A percentile compares a stretch with the other conserved stretches of the same genome.
These are phyloP conservation scores for Monoraphidium neglectum DNA, from an alignment of 139 green algal genomes.

Conservation along the genomic window DNA sequence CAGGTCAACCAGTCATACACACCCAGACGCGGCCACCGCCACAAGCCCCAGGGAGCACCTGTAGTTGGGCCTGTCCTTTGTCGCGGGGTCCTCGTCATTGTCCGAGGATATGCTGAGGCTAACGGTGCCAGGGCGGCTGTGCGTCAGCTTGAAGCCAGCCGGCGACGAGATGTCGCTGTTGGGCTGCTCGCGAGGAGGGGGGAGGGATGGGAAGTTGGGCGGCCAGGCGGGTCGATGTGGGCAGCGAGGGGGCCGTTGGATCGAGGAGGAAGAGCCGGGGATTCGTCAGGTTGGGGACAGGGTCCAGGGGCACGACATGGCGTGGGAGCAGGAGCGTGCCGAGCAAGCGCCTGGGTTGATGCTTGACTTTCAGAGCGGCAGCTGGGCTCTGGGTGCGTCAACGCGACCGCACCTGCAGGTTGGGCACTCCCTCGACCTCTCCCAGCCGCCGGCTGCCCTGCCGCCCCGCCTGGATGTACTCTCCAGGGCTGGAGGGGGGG, in stretches of 20 bases:
- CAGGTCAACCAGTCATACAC: too few species aligned
- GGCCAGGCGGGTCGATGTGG: background rate
- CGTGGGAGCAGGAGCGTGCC: too few species aligned
- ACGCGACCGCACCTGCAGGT: slow-evolving; percentile 17
- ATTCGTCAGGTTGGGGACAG: background rate
- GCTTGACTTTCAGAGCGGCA: too few species aligned
- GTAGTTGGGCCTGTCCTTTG: slow-evolving; percentile 9
- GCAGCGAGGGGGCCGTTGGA: background rate
- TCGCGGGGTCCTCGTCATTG: slow-evolving; percentile 63
- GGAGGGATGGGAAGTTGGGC: background rate
- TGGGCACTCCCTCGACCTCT: slow-evolving; percentile 42
- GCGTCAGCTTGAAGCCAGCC: slow-evolving; percentile 45
- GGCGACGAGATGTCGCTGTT: slow-evolving; percentile 55
- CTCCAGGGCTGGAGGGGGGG: too few species aligned
- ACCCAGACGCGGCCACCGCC: too few species aligned
- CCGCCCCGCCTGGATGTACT: slow-evolving; percentile 59
- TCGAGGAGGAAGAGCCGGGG: background rate
- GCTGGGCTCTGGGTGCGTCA: too few species aligned
- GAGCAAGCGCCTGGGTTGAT: too few species aligned
- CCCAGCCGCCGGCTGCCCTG: slow-evolving; percentile 54
- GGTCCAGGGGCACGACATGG: background rate
- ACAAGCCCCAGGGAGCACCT: too few species aligned
- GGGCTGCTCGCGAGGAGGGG: slow-evolving; percentile 9
- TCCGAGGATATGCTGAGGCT: slow-evolving; percentile 53
- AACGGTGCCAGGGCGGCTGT: slow-evolving; percentile 64